Evolutionary conservation across 2,329 filamentous ascomycete genomes (phyloP), one percentile per base, ranked within the genome.

Genomic region (Venturia oleaginea): DNA sequence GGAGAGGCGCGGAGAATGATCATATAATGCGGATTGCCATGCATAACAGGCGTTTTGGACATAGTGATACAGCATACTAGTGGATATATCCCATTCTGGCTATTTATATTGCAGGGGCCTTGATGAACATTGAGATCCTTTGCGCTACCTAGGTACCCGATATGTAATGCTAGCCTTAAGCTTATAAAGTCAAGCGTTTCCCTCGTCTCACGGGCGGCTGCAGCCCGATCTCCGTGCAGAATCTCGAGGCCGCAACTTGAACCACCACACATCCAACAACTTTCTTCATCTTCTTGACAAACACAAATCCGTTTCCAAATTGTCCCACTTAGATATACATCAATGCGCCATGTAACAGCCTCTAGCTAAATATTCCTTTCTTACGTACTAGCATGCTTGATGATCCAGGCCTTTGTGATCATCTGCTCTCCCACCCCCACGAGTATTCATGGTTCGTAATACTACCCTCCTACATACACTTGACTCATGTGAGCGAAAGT

Each of bases 21-120:
- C 22, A 24, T n/a, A 57, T 19, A 34, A 34, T 32, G 51, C 10
- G 51, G 51, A 57, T 34, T 17, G 17, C n/a, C 2, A 27, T 57
- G 51, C 51, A 57, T 57, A 34, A 22, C 7, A 32, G 51, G 51
- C 51, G 51, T 57, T 57, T 34, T 57, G 51, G 30, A 57, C 51
- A n/a, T 57, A 11, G 51, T 34, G 51, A 57, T 22, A 57, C 27
- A 34, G 51, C 30, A n/a, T n/a, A 34, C 5, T 24, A 27, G 4
- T 34, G 15, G 43, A 48, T 24, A 24, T 48, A 11, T 34, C 30
- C 30, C 11, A 3, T 34, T 57, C 34, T 57, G 51, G 51, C 15
- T 34, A 34, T 57, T 11, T n/a, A 11, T 4, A 57, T 57, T 51
- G 24, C 46, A 51, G 17, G 22, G 8, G 3, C 43, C 43, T 46